A percentile compares a stretch with the other conserved stretches of the same genome.
Evolutionary conservation across 140 eudicot genomes (phyloP).

Genomic region (Bidens hawaiensis): DNA sequence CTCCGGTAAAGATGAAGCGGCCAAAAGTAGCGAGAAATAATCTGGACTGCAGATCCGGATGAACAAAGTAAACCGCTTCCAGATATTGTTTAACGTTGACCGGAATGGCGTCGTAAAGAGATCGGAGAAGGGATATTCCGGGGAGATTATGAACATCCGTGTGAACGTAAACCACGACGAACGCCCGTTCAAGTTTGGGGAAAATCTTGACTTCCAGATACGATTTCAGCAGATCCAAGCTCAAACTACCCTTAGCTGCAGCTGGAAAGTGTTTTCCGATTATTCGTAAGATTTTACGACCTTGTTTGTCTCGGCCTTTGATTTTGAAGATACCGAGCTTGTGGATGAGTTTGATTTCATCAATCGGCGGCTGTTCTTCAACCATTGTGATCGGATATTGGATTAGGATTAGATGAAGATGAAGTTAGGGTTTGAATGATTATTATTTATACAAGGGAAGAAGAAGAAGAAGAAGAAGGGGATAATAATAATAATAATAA

Average conservation of each 20-base stretch:
- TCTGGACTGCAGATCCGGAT: slow-evolving; percentile 79
- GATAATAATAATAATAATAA: no score
- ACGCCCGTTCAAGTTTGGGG: slow-evolving; percentile 43
- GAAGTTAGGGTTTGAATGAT: neutral
- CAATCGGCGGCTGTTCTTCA: slow-evolving; percentile 27
- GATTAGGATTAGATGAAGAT: neutral
- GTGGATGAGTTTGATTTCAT: slow-evolving; percentile 31
- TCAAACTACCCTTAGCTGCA: slow-evolving; percentile 28
- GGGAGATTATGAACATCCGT: slow-evolving; percentile 75
- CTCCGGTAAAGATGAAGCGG: slow-evolving; percentile 62
- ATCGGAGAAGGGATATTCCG: slow-evolving; percentile 61
- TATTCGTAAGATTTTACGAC: slow-evolving; percentile 56
- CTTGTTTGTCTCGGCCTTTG: slow-evolving; percentile 69
- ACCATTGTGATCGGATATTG: no score
- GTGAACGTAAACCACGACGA: slow-evolving; percentile 67
- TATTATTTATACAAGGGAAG: no score
- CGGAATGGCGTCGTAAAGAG: slow-evolving; percentile 69
- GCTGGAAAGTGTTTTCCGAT: slow-evolving; percentile 79
- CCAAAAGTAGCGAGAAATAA: slow-evolving; percentile 87
- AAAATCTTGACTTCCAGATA: slow-evolving; percentile 62
- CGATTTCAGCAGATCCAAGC: slow-evolving; percentile 49
- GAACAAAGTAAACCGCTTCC: slow-evolving; percentile 71
- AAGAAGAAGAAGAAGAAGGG: no score
- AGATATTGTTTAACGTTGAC: slow-evolving; percentile 46
- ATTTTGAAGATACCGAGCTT: slow-evolving; percentile 60